phyloP scores from a whole-genome alignment of 2,329 filamentous ascomycete genomes.

The Elsinoe arachidis region DNA sequence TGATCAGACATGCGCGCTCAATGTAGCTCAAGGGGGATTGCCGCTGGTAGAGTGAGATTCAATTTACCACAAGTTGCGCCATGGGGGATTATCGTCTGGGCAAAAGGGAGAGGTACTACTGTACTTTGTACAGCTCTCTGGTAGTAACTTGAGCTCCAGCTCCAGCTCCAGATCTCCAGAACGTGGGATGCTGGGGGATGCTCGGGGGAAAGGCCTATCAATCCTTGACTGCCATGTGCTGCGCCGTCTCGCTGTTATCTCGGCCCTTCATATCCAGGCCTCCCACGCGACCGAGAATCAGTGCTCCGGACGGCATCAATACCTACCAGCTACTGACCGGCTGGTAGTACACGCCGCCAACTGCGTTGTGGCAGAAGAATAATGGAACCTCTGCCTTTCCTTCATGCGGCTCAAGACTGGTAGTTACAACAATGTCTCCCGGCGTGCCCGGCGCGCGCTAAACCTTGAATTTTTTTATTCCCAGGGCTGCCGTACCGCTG shows the following conservation, averaged over 20 bases:
- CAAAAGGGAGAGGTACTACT: neutral
- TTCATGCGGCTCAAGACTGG: too few relatives aligned
- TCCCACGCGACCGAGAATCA: neutral
- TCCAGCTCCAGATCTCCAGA: neutral
- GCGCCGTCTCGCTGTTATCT: neutral
- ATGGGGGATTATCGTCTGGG: neutral
- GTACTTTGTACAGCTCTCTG: neutral
- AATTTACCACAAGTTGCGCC: neutral
- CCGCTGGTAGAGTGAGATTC: neutral
- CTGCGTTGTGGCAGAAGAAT: neutral
- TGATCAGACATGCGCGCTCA: neutral
- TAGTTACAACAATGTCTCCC: too few relatives aligned
- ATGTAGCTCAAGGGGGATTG: neutral
- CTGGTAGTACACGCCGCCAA: neutral
- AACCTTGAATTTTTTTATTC: too few relatives aligned
- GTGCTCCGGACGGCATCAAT: too few relatives aligned
- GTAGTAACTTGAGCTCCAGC: neutral
- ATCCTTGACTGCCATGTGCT: neutral
- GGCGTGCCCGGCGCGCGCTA: too few relatives aligned
- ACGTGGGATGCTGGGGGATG: neutral
- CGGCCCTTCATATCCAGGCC: neutral
- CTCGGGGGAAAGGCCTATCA: neutral
- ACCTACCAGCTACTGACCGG: too few relatives aligned
- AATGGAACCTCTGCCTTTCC: too few relatives aligned
- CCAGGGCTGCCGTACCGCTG: too few relatives aligned